Percentiles rank a stretch among this genome's conserved stretches.
Conservation (phyloP, 768 basidiomycete genomes). For the Baorangia bicolor region DNA sequence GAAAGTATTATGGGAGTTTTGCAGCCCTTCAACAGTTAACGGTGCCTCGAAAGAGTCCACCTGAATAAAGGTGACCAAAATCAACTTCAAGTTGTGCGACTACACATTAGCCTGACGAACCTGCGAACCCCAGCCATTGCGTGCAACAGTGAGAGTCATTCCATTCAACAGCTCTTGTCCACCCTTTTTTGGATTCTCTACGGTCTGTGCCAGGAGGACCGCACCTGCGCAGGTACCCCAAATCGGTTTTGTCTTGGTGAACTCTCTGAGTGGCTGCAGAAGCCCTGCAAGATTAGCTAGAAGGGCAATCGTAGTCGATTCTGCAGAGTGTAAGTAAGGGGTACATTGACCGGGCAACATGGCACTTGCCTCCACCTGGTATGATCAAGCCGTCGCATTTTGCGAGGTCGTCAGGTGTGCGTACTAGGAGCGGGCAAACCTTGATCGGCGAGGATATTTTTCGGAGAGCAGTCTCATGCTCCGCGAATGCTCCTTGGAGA, state of each 20-base stretch:
- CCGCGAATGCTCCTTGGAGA: conserved; percentile 89
- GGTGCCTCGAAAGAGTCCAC: conserved; percentile 89
- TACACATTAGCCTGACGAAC: conserved; percentile 37
- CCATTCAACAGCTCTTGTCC: conserved; percentile 86
- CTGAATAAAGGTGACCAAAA: conserved; percentile 35
- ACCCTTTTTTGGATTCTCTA: conserved; percentile 78
- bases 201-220: conserved; percentile 74
- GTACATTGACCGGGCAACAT: neutral
- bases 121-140: conserved; percentile 95
- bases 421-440: conserved; percentile 58
- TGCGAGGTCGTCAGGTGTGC: conserved; percentile 70
- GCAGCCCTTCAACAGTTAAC: conserved; percentile 61
- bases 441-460: conserved; percentile 47
- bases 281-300: conserved; percentile 73
- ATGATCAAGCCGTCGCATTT: conserved; percentile 85
- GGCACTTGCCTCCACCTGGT: conserved; percentile 76
- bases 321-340: conserved; percentile 36
- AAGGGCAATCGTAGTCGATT: conserved; percentile 90
- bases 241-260: conserved; percentile 69
- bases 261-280: conserved; percentile 73
- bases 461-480: conserved; percentile 75
- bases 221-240: conserved; percentile 99
- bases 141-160: conserved; percentile 72
- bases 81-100: neutral
- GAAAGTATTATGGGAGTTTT: conserved; percentile 60